These are phyloP conservation scores for Pythium oligandrum DNA, from an alignment of 352 stramenopile species.

Conservation along the genomic window DNA sequence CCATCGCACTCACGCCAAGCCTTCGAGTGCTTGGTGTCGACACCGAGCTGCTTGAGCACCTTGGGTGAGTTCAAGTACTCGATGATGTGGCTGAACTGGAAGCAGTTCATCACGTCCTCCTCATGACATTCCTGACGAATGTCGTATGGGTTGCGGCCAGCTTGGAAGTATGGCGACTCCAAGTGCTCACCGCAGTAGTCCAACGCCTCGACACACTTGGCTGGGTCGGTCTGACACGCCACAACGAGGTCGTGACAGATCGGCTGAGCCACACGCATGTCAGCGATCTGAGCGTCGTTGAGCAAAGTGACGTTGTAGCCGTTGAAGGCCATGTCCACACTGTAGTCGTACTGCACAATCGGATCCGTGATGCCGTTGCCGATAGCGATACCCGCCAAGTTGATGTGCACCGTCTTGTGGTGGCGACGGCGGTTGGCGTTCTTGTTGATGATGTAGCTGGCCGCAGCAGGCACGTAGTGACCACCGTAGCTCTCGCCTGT, in stretches of 20 bases:
- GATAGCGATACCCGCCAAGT: constrained; percentile 58
- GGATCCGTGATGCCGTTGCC: constrained; percentile 74
- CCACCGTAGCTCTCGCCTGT: constrained; percentile 55
- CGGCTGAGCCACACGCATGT: constrained; percentile 51
- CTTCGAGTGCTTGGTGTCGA: constrained; percentile 43
- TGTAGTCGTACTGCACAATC: constrained; percentile 60
- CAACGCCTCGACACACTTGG: constrained; percentile 37
- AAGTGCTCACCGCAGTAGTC: constrained; percentile 56
- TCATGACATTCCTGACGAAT: constrained; percentile 48
- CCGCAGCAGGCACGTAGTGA: constrained; percentile 43
- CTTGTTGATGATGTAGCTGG: constrained; percentile 34
- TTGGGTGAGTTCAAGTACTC: constrained; percentile 63
- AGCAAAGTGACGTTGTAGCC: constrained; percentile 66
- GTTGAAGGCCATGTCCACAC: constrained; percentile 66
- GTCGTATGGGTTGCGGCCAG: constrained; percentile 69
- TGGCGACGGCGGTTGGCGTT: constrained; percentile 28
- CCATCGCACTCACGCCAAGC: constrained; percentile 92
- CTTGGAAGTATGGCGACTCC: constrained; percentile 40
- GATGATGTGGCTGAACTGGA: constrained; percentile 62
- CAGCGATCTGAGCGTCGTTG: constrained; percentile 26
- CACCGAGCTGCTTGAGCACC: constrained; percentile 26
- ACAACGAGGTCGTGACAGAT: constrained; percentile 51
- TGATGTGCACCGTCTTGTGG: constrained; percentile 21
- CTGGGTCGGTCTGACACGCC: constrained; percentile 41
- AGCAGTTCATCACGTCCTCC: constrained; percentile 62